Conservation (phyloP, 345 rosid genomes). For the Eutrema yunnanense region DNA sequence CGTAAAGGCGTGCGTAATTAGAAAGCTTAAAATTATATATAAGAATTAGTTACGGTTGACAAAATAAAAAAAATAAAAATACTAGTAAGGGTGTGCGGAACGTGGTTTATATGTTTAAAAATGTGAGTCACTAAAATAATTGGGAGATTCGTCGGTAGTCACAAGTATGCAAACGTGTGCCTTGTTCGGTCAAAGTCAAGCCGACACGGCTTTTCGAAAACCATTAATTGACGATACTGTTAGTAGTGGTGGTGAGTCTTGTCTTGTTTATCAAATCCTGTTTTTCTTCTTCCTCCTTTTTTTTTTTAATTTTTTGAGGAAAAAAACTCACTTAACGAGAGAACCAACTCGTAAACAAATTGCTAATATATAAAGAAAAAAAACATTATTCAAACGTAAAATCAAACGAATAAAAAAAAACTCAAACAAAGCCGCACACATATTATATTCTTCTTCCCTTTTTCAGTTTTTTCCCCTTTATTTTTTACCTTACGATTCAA, state of each 20-base stretch:
- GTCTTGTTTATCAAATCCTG: background rate
- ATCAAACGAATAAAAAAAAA: too few relatives aligned
- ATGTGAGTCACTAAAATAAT: background rate
- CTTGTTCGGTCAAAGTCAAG: constrained; percentile 31
- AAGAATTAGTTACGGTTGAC: background rate
- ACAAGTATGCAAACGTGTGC: constrained; percentile 9
- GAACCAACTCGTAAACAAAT: too few relatives aligned
- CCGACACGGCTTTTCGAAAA: constrained; percentile 21
- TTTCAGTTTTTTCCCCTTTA: background rate
- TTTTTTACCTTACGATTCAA: background rate
- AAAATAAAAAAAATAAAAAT: background rate
- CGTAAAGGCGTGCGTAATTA: background rate
- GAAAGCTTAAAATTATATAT: background rate
- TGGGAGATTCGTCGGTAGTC: background rate
- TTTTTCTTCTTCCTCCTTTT: background rate
- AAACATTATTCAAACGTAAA: too few relatives aligned
- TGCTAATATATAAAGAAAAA: too few relatives aligned
- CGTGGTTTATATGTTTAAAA: constrained; percentile 22
- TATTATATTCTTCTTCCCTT: background rate
- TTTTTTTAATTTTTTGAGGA: too few relatives aligned
- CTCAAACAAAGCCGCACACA: too few relatives aligned
- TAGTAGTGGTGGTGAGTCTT: too few relatives aligned
- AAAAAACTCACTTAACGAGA: too few relatives aligned
- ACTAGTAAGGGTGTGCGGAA: constrained; percentile 8
- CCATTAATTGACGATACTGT: background rate